Evolutionary conservation across 371 early-diverging fungal genomes (phyloP).

Genomic region (Enterocytospora artemiae): DNA sequence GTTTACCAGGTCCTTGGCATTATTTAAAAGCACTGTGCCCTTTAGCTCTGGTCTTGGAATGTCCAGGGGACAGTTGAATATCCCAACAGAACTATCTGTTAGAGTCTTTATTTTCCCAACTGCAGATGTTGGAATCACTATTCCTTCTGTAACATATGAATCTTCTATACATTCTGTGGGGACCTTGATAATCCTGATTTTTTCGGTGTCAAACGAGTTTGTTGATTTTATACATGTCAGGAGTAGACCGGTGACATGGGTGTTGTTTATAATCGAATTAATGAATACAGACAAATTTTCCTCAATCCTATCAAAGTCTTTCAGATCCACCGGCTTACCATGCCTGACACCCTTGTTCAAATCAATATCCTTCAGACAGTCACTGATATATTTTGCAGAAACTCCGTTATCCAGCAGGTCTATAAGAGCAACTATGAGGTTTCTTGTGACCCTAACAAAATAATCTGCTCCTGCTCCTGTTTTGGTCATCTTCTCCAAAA

Average conservation of each 20-base stretch:
- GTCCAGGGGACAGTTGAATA: conserved; percentile 87
- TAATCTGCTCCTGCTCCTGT: conserved; percentile 52
- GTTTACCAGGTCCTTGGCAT: conserved; percentile 83
- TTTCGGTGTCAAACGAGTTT: conserved; percentile 46
- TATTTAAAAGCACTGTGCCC: conserved; percentile 89
- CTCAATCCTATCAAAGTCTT: background rate
- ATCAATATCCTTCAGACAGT: conserved; percentile 34
- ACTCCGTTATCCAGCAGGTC: conserved; percentile 46
- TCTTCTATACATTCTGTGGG: conserved; percentile 80
- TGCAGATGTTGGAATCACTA: conserved; percentile 89
- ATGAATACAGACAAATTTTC: conserved; percentile 6
- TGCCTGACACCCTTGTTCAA: conserved; percentile 11
- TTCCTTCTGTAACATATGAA: conserved; percentile 78
- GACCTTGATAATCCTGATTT: conserved; percentile 64
- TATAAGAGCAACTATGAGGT: conserved; percentile 32
- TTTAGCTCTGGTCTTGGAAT: conserved; percentile 90
- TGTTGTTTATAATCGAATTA: conserved; percentile 39
- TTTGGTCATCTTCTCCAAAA: conserved; percentile 46
- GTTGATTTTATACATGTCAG: conserved; percentile 26
- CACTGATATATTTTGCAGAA: conserved; percentile 35
- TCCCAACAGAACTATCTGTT: conserved; percentile 66
- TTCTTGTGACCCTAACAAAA: conserved; percentile 42
- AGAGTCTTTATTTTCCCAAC: conserved; percentile 61
- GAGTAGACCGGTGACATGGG: conserved; percentile 27
- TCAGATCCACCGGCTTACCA: background rate